A percentile compares a stretch with the other conserved stretches of the same genome.
Conservation (phyloP, 176 grass and related monocot species). For the Thinopyrum elongatum region DNA sequence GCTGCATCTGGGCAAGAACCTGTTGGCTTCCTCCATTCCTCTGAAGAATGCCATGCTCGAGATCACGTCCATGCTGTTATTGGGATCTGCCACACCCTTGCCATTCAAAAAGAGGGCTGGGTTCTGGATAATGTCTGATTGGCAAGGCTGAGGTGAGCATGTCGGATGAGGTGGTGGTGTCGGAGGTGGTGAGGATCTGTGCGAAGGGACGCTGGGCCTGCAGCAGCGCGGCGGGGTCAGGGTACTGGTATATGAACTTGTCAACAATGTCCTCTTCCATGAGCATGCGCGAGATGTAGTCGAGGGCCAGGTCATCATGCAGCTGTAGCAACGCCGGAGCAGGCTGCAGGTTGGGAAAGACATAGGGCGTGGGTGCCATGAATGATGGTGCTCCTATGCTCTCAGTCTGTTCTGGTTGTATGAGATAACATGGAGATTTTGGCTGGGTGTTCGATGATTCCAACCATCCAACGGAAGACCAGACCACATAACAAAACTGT, state of each 20-base stretch:
- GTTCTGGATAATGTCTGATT: background rate
- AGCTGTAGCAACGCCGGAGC: background rate
- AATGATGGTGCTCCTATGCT: background rate
- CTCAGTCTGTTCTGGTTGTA: background rate
- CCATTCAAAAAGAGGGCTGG: background rate
- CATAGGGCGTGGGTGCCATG: background rate
- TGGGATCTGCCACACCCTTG: background rate
- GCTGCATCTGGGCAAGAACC: conserved; percentile 41
- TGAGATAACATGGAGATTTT: conserved; percentile 10
- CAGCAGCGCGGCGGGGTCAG: conserved; percentile 34
- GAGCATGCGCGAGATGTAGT: conserved; percentile 32
- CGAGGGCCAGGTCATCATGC: background rate
- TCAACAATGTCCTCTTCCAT: conserved; percentile 46
- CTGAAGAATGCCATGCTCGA: conserved; percentile 21
- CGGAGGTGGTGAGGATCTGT: conserved; percentile 26
- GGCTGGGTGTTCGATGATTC: background rate
- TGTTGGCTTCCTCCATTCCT: conserved; percentile 47
- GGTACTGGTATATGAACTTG: conserved; percentile 35
- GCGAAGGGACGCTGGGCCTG: conserved; percentile 38
- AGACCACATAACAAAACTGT: background rate
- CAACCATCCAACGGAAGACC: conserved; percentile 7
- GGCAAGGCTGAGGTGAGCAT: background rate
- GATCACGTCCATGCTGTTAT: background rate
- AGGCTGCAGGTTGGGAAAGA: background rate
- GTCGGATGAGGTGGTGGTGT: background rate